Evolutionary conservation across 225 moss, liverwort and hornwort genomes (phyloP), one percentile per base, ranked within the genome.

Genomic region (Ulota crispa): DNA sequence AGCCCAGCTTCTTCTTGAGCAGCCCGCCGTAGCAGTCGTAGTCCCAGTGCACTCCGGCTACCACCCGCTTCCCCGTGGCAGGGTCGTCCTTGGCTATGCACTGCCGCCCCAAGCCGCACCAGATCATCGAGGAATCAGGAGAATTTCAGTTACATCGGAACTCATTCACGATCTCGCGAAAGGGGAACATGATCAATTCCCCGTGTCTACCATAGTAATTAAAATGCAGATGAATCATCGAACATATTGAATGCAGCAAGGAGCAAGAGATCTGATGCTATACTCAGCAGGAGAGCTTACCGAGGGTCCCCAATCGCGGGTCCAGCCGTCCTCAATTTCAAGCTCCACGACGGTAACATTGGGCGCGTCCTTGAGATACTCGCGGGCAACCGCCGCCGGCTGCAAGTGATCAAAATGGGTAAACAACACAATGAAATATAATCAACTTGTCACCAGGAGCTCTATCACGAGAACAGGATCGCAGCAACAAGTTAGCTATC

Each of bases 1-100:
- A 59, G 3, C 90, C 90, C 43, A 90, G 65, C 81, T 86, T 23
- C 80, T 70, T 80, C 84, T 90, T 90, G 42, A 90, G 67, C 59
- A 86, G 47, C 37, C 90, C 90, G 45, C 90, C 90, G 45, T 90
- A 90, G 84, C 90, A 90, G 52, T 90, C 90, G 66, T 90, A 90
- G 80, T 90, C 88, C 90, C 90, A 90, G 64, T 90, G 90, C 70
- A 86, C 90, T 20, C 90, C 90, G 16, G 90, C 90, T 61, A 90
- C 90, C 15, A 82, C 65, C 23, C 90, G 81, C 69, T 76, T 84
- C 19, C 90, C 88, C n/a, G 90, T 88, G 32, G 82, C 80, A 1
- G 80, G 71, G 19, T 90, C 86, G 65, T 88, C 90, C 64, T 90
- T 90, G 26, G 84, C 1, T 53, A 90, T 54, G 81, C 90, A 90